Base-by-base conservation (phyloP, 352 stramenopile genomes). In the Pythium myriotylum region DNA sequence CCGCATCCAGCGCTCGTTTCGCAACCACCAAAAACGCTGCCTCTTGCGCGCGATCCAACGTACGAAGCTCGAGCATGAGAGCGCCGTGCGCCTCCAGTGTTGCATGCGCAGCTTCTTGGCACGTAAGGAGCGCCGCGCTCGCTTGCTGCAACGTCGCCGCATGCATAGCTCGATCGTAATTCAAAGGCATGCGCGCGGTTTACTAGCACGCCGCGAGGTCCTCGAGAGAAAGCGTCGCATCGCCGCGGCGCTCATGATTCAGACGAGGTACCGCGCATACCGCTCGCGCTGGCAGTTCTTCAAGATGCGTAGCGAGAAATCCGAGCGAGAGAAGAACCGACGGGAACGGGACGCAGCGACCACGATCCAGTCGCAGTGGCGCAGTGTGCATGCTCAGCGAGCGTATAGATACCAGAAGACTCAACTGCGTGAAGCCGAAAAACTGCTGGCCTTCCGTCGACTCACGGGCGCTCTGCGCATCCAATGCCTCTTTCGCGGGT, bases 1-100 rank as follows among this genome's bases (percentile, higher is more conserved):
- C 4, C 60, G 62, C 17, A 91, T 95, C 54, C 87, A 95, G 45
- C 75, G 81, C 17, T 71, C 78, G 10, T 92, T 91, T 54, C 68
- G 81, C 2, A 78, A 79, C 26, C 81, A 88, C 53, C 78, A 89
- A 39, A 74, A 72, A 9, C 81, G 79, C 2, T 73, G 74, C 23
- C 55, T 95, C 26, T 54, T 88, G 13, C 70, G 68, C 2, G 72
- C 84, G 9, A 90, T 95, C 33, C 77, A 91, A 23, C 78, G 69
- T 12, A 78, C 80, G 10, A 88, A 88, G 56, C 56, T 76, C 2
- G 80, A 94, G 46, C 70, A 85, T 27, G 73, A 86, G 22, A 75
- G 66, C 17, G 84, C 76, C 0, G 59, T 86, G 14, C 47, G 65
- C 1, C 32, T 94, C 14, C 85, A 95, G 63, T 85, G 77, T 46